phyloP scores from a whole-genome alignment of 306 rosid species.

The Canavalia ensiformis region DNA sequence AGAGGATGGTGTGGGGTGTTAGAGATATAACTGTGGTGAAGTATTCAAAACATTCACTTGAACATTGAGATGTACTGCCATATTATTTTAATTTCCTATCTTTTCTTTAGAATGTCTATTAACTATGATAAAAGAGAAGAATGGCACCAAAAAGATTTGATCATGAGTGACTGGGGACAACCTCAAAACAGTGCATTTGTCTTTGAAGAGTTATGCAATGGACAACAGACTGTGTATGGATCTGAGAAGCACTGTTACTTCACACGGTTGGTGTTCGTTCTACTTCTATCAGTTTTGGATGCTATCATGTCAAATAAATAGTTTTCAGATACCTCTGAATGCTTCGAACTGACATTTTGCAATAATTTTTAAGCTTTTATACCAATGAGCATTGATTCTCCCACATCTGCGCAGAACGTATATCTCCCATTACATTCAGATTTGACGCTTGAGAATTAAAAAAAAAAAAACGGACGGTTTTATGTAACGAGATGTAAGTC shows the following conservation, averaged over 20 bases:
- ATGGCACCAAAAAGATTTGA: background rate
- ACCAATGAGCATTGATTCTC: background rate
- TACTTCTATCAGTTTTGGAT: background rate
- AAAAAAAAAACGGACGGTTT: too few species aligned
- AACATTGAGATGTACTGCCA: slow-evolving; percentile 10
- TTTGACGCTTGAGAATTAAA: too few species aligned
- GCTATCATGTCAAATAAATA: background rate
- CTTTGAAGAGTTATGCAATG: slow-evolving; percentile 2
- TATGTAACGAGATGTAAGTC: too few species aligned
- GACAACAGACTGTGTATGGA: background rate
- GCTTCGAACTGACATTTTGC: background rate
- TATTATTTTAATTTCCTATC: background rate
- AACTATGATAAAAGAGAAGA: slow-evolving; percentile 24
- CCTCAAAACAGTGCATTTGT: background rate
- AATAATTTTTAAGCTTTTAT: background rate
- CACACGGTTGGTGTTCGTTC: background rate
- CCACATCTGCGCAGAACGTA: too few species aligned
- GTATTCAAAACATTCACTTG: slow-evolving; percentile 3
- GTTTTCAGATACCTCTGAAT: background rate
- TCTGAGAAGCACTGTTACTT: slow-evolving; percentile 19
- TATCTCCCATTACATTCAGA: too few species aligned
- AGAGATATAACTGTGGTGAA: background rate
- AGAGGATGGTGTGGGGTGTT: background rate
- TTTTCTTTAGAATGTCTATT: background rate
- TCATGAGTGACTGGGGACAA: slow-evolving; percentile 16